phyloP scores from a whole-genome alignment of 1,139 yeast species.

The Hemisphaericaspora lyxosophila region DNA sequence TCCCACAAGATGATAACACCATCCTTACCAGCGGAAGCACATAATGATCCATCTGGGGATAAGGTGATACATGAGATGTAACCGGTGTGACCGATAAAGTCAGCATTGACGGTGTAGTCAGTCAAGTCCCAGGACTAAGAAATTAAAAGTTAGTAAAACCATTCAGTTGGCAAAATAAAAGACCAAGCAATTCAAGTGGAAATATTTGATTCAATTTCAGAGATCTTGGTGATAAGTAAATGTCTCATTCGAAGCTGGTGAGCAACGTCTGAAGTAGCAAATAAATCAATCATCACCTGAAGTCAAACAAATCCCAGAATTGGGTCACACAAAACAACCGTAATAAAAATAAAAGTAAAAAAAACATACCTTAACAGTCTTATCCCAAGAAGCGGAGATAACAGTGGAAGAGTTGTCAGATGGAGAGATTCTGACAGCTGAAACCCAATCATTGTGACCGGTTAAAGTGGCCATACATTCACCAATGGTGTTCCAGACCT shows the following conservation, averaged over 20 bases:
- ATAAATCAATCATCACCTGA: conserved; percentile 66
- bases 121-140: conserved; percentile 89
- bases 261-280: conserved; percentile 99
- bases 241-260: conserved; percentile 87
- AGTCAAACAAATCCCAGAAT: too few species aligned
- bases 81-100: conserved; percentile 99
- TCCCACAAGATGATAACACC: conserved; percentile 99
- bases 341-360: conserved; percentile 18
- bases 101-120: conserved; percentile 87
- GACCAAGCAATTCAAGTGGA: too few species aligned
- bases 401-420: conserved; percentile 70
- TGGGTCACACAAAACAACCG: too few species aligned
- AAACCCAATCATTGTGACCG: conserved; percentile 99
- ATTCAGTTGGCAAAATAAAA: too few species aligned
- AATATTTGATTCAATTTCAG: conserved; percentile 52
- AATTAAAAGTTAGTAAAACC: conserved; percentile 22
- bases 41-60: conserved; percentile 99
- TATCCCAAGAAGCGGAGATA: conserved; percentile 99
- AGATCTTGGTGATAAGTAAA: conserved; percentile 94
- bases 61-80: conserved; percentile 96
- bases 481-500: conserved; percentile 99
- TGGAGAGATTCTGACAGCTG: conserved; percentile 95
- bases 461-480: conserved; percentile 93
- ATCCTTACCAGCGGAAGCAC: conserved; percentile 99
- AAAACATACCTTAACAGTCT: conserved; percentile 94